phyloP scores from a whole-genome alignment of 257 asterid species.

The Solanum chilense region DNA sequence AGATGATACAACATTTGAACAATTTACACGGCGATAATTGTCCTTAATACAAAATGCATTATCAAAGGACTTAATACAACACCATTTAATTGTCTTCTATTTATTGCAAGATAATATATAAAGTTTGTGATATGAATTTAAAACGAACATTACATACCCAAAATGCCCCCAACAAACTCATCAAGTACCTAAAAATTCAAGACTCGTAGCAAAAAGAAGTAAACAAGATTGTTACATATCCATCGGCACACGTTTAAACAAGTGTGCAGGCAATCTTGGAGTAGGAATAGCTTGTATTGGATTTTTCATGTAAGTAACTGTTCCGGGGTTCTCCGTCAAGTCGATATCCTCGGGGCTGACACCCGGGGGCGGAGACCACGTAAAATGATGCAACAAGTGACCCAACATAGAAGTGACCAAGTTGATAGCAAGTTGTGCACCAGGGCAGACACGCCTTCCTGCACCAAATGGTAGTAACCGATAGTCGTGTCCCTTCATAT shows the following conservation, averaged over 20 bases:
- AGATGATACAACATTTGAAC: not conserved
- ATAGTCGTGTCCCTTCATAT: slow-evolving; percentile 78
- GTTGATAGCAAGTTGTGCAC: slow-evolving; percentile 66
- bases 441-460: slow-evolving; percentile 77
- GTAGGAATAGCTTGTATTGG: slow-evolving; percentile 55
- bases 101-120: not conserved
- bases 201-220: not conserved
- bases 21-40: not conserved
- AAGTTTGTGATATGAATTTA: not conserved
- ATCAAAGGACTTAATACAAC: not conserved
- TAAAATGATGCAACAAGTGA: slow-evolving; percentile 62
- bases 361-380: slow-evolving; percentile 44
- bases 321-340: slow-evolving; percentile 79
- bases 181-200: not conserved
- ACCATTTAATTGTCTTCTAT: not conserved
- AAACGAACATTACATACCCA: not conserved
- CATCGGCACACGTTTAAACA: slow-evolving; percentile 41
- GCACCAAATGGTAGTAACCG: slow-evolving; percentile 75
- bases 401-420: slow-evolving; percentile 66
- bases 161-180: not conserved
- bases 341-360: slow-evolving; percentile 55
- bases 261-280: slow-evolving; percentile 46
- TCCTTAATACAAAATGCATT: not conserved
- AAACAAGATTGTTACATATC: not conserved
- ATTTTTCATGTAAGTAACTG: slow-evolving; percentile 74